A percentile compares a stretch with the other conserved stretches of the same genome.
Evolutionary conservation across 305 asterid species (phyloP).

Genomic region (Solanum chacoense): DNA sequence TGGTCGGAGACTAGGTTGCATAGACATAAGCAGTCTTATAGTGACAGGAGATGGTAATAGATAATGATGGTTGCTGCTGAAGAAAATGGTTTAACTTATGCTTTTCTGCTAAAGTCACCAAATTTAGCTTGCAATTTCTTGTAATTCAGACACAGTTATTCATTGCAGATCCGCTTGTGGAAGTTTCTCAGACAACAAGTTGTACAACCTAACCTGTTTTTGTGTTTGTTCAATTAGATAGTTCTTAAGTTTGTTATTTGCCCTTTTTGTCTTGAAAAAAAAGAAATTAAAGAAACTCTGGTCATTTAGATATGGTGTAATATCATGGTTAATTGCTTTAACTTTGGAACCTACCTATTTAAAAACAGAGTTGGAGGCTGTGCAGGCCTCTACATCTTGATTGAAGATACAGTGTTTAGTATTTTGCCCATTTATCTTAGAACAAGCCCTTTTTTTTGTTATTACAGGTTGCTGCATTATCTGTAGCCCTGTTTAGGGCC

Average conservation of each 20-base stretch:
- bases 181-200: neutral
- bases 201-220: neutral
- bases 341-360: neutral
- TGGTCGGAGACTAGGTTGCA: neutral
- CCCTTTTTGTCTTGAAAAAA: neutral
- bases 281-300: neutral
- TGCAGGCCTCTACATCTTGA: neutral
- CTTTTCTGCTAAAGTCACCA: neutral
- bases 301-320: neutral
- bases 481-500: slow-evolving; percentile 85
- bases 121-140: neutral
- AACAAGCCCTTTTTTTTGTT: neutral
- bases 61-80: neutral
- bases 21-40: neutral
- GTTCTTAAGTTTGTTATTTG: neutral
- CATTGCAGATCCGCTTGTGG: neutral
- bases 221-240: neutral
- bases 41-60: neutral
- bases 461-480: slow-evolving; percentile 73
- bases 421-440: neutral
- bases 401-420: neutral
- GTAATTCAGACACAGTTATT: neutral
- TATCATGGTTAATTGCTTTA: neutral
- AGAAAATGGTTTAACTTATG: neutral
- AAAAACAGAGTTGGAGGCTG: neutral